Conservation (phyloP, 495 filamentous ascomycete genomes). For the Penicillium paradoxum region DNA sequence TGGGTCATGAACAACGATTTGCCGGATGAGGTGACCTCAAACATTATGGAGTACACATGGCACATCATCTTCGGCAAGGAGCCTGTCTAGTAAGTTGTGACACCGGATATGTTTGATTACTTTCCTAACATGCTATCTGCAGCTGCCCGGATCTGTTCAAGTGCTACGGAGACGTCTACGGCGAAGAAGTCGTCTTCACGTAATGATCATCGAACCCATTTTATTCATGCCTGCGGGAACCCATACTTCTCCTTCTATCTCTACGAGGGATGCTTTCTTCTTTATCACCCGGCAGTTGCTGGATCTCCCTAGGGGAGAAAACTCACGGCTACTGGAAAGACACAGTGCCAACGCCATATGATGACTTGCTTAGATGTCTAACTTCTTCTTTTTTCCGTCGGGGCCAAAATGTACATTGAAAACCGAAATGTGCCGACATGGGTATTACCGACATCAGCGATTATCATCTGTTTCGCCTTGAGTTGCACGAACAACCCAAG, state of each 20-base stretch:
- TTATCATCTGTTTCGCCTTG: not conserved
- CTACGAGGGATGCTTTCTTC: not conserved
- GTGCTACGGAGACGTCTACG: conserved; percentile 48
- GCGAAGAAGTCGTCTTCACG: conserved; percentile 23
- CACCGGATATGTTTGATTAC: not conserved
- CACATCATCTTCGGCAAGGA: conserved; percentile 52
- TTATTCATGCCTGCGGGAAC: not conserved
- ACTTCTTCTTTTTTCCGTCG: conserved; percentile 1
- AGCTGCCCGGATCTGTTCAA: conserved; percentile 44
- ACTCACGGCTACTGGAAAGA: conserved; percentile 2
- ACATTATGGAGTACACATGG: conserved; percentile 52
- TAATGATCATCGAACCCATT: not conserved
- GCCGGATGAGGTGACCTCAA: conserved; percentile 40
- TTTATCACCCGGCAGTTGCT: not conserved
- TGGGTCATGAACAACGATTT: conserved; percentile 54
- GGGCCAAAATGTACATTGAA: conserved; percentile 2
- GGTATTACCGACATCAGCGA: not conserved
- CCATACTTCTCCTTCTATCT: not conserved
- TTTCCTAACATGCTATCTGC: conserved; percentile 8
- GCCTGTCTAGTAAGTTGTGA: conserved; percentile 42
- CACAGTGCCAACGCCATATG: conserved; percentile 7
- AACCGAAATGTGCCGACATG: not conserved
- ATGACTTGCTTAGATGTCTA: conserved; percentile 10
- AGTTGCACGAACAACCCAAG: not conserved
- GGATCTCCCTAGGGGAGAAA: not conserved